Base-by-base conservation (phyloP, 139 green algal genomes). In the Asterochloris erici region DNA sequence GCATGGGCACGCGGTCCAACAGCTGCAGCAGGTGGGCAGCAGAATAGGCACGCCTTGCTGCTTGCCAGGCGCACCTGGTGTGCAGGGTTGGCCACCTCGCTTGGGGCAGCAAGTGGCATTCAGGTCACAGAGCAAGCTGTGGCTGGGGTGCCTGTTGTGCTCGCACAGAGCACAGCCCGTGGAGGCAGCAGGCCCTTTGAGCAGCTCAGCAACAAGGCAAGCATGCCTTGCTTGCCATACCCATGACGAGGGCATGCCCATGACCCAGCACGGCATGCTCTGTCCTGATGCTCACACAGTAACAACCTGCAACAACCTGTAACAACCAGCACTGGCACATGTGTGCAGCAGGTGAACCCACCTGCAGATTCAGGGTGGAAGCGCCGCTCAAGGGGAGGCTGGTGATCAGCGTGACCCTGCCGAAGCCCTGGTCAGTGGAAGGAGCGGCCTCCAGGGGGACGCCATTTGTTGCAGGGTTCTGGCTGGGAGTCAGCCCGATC, bases 371-470 rank as follows among this genome's bases (percentile, higher is more conserved):
- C 38, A 54, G 38, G 23, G n/a, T 16, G n/a, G 24, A 13, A 6
- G 6, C 60, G 47, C 38, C 61, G 26, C 27, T 24, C 54, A 96
- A 81, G 24, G 90, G 88, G 63, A 96, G 61, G 11, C 87, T 91
- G 28, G 63, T 81, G 28, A 69, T 81, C 9, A 97, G 83, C 66
- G 90, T 78, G 21, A 97, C 84, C 23, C 94, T 85, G 9, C 94
- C 94, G 84, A 92, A 96, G 60, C 94, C 94, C 84, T 97, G 92
- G 14, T 91, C 68, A 64, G 89, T 90, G 47, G 74, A 83, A 54
- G 94, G 93, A 0, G 93, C 73, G 9, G 88, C 89, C 68, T 91
- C 93, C 71, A 97, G 81, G 11, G 91, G 93, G n/a, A 96, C 86
- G 89, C 89, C 89, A 1, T 77, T 89, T 64, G 86, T 73, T 28